Evolutionary conservation across 2,329 filamentous ascomycete genomes (phyloP).

Genomic region (Colletotrichum nymphaeae): DNA sequence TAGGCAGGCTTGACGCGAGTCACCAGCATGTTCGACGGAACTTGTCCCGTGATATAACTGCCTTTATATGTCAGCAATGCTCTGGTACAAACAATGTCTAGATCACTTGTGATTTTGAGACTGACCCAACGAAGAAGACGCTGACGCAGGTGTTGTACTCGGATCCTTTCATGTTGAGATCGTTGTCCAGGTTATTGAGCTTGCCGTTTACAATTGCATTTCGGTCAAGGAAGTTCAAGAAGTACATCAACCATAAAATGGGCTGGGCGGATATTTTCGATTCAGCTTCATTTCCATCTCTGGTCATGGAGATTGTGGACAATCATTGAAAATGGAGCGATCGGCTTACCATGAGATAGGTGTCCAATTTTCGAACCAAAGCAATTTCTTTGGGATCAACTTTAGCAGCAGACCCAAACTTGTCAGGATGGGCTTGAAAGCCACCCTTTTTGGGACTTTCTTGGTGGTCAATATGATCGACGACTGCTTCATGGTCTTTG

Average conservation of each 20-base stretch:
- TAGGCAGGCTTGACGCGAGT: constrained; percentile 19
- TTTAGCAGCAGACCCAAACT: too few relatives aligned
- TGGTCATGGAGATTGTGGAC: too few relatives aligned
- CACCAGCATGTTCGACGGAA: constrained; percentile 24
- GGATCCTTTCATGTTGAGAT: constrained; percentile 59
- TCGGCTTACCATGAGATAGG: too few relatives aligned
- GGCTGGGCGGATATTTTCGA: constrained; percentile 36
- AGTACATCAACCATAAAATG: constrained; percentile 49
- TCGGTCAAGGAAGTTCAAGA: constrained; percentile 51
- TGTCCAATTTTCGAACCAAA: too few relatives aligned
- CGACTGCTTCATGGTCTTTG: too few relatives aligned
- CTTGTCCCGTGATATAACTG: constrained; percentile 17
- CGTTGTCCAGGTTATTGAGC: constrained; percentile 62
- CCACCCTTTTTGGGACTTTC: too few relatives aligned
- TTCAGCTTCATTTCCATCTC: too few relatives aligned
- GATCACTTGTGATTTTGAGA: neutral
- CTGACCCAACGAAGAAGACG: constrained; percentile 44
- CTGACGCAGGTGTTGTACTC: constrained; percentile 47
- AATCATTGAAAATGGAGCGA: too few relatives aligned
- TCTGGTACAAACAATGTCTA: too few relatives aligned
- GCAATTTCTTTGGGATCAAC: too few relatives aligned
- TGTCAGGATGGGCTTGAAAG: too few relatives aligned
- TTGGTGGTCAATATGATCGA: too few relatives aligned
- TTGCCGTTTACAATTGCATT: constrained; percentile 68
- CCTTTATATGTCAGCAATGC: neutral